Base-by-base conservation (phyloP, 345 rosid genomes). In the Acer saccharum region DNA sequence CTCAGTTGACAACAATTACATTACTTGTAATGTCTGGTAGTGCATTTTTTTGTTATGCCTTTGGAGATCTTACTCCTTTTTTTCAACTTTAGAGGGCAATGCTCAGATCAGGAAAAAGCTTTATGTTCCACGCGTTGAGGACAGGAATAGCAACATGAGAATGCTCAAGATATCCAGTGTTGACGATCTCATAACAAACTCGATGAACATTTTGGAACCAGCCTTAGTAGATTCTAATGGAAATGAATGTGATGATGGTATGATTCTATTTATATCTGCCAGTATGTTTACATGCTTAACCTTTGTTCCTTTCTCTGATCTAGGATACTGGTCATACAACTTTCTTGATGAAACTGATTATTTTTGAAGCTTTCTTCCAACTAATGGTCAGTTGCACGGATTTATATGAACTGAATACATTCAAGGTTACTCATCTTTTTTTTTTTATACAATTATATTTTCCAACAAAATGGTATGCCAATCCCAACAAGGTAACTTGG, bases 101-200 rank as follows among this genome's bases (percentile, higher is more conserved):
- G 6, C 61, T 17, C 68, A 54, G 72, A 67, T 65, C 43, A 73
- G 62, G 82, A 82, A 72, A 79, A 76, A 68, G 80, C 77, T 82
- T 54, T 82, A 76, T 79, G 75, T 76, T 52, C 82, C 82, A 60
- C 80, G 78, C 1, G 78, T 82, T 74, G 80, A 79, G 69, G 85
- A 79, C 72, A 82, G 29, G 77, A 79, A 68, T 57, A 79, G 85
- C 80, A 79, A 79, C 75, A 82, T 82, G 82, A 72, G 75, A 67
- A 82, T 82, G 78, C 82, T 79, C n/a, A 68, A 55, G 66, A 73
- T 82, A 46, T 79, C 85, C 58, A 43, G 68, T 52, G 72, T 68
- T 3, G 25, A 76, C 46, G 68, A 79, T 74, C 85, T 82, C 9
- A 41, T 72, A 55, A 50, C 17, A 43, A 79, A 54, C 32, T 82